Percentiles rank a stretch among this genome's conserved stretches.
phyloP scores from a whole-genome alignment of 192 early-diverging fungal species.

The Linnemannia hyalina region DNA sequence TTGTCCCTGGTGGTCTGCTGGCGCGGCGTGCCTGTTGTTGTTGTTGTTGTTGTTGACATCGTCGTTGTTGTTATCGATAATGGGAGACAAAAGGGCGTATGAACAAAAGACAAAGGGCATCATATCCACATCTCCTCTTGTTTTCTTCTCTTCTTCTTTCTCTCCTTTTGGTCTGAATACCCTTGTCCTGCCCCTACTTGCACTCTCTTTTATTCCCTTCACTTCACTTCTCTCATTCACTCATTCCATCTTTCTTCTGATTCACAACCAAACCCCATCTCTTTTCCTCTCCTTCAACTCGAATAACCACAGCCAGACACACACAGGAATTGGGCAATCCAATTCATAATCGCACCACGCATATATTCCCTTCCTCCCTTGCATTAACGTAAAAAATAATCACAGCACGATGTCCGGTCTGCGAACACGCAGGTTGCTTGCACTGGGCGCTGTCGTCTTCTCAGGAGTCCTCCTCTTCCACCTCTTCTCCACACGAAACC shows the following conservation, averaged over 20 bases:
- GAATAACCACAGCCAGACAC: neutral
- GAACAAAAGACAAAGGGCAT: neutral
- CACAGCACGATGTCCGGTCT: constrained; percentile 11
- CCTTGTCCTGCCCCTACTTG: neutral
- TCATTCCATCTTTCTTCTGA: no score
- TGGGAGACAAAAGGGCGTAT: no score
- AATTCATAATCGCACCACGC: neutral
- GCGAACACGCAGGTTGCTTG: constrained; percentile 11
- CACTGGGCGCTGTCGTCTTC: neutral
- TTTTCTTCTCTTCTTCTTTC: neutral
- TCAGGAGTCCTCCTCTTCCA: constrained; percentile 14
- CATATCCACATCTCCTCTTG: neutral
- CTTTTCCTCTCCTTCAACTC: neutral
- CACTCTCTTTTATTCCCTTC: neutral
- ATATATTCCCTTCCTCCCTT: neutral
- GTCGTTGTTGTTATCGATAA: no score
- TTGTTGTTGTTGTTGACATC: no score
- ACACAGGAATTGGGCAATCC: neutral
- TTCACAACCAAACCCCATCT: neutral
- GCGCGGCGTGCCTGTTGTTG: no score
- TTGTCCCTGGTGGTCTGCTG: no score
- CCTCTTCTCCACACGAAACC: neutral
- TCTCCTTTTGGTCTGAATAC: neutral
- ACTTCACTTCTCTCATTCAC: neutral
- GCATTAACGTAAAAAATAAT: neutral